Conservation (phyloP, 441 rosid genomes). For the Isatis lusitanica region DNA sequence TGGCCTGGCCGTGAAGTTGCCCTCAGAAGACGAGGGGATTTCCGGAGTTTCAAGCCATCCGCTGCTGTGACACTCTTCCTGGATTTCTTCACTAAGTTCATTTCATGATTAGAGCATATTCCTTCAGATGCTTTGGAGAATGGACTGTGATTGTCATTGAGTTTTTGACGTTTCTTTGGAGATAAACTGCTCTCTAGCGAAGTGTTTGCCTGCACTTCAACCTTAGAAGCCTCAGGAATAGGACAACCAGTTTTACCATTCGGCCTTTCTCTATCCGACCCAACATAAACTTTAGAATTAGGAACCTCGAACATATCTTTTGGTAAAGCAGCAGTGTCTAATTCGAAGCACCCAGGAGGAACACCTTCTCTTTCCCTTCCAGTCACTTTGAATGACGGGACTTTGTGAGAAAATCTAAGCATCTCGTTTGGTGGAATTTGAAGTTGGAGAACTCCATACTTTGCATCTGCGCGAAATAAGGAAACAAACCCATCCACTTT, state of each 20-base stretch:
- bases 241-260: slow-evolving; percentile 24
- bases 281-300: slow-evolving; percentile 25
- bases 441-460: slow-evolving; percentile 35
- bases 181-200: slow-evolving; percentile 19
- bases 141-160: slow-evolving; percentile 24
- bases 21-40: slow-evolving; percentile 24
- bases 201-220: slow-evolving; percentile 24
- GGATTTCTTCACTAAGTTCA: slow-evolving; percentile 13
- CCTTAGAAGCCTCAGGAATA: slow-evolving; percentile 24
- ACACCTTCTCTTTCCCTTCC: slow-evolving; percentile 61
- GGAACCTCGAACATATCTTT: slow-evolving; percentile 29
- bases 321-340: slow-evolving; percentile 61
- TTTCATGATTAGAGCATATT: not conserved
- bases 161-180: slow-evolving; percentile 36
- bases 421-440: slow-evolving; percentile 42
- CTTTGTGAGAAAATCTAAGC: slow-evolving; percentile 56
- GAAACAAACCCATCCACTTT: slow-evolving; percentile 79
- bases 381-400: slow-evolving; percentile 56
- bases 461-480: slow-evolving; percentile 36
- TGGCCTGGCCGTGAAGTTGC: slow-evolving; percentile 2
- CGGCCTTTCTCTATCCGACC: slow-evolving; percentile 20
- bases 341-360: slow-evolving; percentile 58
- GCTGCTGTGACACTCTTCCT: slow-evolving; percentile 23
- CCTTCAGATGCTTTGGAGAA: slow-evolving; percentile 29
- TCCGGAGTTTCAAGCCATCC: slow-evolving; percentile 22